These are phyloP conservation scores for Perilla frutescens DNA, from an alignment of 257 asterid genomes.

Conservation along the genomic window DNA sequence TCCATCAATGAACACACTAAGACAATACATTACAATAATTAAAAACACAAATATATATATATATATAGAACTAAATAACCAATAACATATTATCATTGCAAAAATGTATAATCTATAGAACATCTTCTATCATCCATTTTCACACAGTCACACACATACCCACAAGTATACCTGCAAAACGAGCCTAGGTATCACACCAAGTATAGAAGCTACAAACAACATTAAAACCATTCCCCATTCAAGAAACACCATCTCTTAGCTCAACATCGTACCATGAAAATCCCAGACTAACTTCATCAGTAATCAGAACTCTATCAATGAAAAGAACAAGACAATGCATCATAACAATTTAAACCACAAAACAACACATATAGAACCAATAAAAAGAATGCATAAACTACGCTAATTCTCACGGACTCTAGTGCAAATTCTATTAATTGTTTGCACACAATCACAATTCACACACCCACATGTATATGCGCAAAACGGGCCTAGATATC, in stretches of 20 bases:
- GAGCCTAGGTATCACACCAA: background rate
- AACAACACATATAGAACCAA: background rate
- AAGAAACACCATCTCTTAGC: conserved; percentile 58
- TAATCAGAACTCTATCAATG: conserved; percentile 1
- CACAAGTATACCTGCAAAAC: background rate
- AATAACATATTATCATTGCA: background rate
- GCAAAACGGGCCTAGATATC: background rate
- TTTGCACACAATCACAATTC: background rate
- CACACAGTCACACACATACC: background rate
- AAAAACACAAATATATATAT: background rate
- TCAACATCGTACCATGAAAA: conserved; percentile 1
- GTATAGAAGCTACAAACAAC: background rate
- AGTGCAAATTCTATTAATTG: background rate
- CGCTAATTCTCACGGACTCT: background rate
- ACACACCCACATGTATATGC: background rate
- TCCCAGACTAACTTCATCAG: conserved; percentile 18
- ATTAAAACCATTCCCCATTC: background rate
- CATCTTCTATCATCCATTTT: background rate
- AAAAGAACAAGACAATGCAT: background rate
- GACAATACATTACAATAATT: background rate
- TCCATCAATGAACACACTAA: background rate
- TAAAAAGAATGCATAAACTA: background rate
- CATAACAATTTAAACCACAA: background rate
- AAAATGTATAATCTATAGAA: background rate
- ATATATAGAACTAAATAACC: background rate